phyloP scores from a whole-genome alignment of 345 rosid genomes.

The Stellera chamaejasme region DNA sequence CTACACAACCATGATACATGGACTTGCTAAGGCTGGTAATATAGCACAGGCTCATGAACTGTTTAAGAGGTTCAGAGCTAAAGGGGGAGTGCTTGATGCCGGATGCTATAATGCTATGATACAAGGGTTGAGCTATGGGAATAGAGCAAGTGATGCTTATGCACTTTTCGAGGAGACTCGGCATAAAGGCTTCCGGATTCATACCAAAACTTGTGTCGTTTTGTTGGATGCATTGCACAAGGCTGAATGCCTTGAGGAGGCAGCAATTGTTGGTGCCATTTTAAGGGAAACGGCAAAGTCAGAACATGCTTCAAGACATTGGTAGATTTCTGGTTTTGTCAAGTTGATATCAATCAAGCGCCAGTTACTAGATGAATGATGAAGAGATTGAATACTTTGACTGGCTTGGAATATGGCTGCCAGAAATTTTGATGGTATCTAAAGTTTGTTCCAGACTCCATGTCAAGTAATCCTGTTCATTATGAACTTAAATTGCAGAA shows the following conservation, averaged over 20 bases:
- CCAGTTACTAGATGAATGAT: too few species aligned
- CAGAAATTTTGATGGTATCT: too few species aligned
- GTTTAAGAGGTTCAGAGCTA: constrained; percentile 56
- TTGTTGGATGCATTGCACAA: constrained; percentile 73
- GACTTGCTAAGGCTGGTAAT: constrained; percentile 82
- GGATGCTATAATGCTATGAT: constrained; percentile 68
- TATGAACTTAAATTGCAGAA: too few species aligned
- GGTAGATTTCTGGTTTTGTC: constrained; percentile 24
- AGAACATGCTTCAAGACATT: constrained; percentile 63
- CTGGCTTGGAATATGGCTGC: too few species aligned
- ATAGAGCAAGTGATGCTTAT: constrained; percentile 64
- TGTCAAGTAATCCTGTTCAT: too few species aligned
- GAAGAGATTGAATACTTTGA: too few species aligned
- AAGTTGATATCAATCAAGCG: neutral
- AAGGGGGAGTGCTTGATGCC: constrained; percentile 61
- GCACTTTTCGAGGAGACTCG: constrained; percentile 67
- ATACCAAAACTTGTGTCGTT: constrained; percentile 61
- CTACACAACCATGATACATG: constrained; percentile 72
- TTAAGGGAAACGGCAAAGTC: constrained; percentile 79
- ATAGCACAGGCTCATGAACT: constrained; percentile 48
- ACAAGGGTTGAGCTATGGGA: constrained; percentile 61
- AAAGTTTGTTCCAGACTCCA: too few species aligned
- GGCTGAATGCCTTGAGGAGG: constrained; percentile 78
- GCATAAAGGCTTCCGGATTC: constrained; percentile 44
- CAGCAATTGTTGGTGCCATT: constrained; percentile 78